Conservation (phyloP, 345 rosid genomes). For the Boechera stricta region DNA sequence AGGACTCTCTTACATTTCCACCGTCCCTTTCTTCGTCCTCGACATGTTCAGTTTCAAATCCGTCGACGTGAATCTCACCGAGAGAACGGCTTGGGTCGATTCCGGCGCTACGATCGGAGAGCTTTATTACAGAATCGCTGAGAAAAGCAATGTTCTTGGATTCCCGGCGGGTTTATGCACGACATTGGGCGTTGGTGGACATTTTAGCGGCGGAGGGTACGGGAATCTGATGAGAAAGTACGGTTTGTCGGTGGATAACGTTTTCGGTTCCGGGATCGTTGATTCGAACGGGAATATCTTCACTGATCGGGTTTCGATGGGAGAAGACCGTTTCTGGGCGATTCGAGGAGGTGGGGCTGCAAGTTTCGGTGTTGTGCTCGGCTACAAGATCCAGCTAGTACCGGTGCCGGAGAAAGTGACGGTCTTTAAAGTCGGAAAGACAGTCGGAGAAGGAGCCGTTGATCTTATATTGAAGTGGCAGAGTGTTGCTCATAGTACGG, state of each 20-base stretch:
- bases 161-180: conserved; percentile 56
- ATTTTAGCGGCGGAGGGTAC: conserved; percentile 63
- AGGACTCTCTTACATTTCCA: conserved; percentile 54
- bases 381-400: conserved; percentile 52
- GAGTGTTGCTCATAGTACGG: conserved; percentile 34
- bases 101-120: conserved; percentile 51
- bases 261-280: conserved; percentile 54
- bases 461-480: conserved; percentile 45
- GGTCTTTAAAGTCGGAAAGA: conserved; percentile 22
- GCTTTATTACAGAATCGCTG: conserved; percentile 46
- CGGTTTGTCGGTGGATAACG: conserved; percentile 58
- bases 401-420: conserved; percentile 52
- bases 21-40: conserved; percentile 49
- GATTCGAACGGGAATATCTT: conserved; percentile 44
- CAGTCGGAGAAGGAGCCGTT: conserved; percentile 38
- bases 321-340: conserved; percentile 73
- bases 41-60: conserved; percentile 48
- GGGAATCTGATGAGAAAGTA: conserved; percentile 61
- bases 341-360: conserved; percentile 66
- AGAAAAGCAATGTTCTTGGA: conserved; percentile 47
- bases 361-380: conserved; percentile 58
- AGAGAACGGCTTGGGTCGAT: conserved; percentile 49
- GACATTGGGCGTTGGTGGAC: conserved; percentile 60
- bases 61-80: conserved; percentile 36
- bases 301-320: conserved; percentile 56